phyloP scores from a whole-genome alignment of 2,329 filamentous ascomycete genomes.

The Botrytis medusae region DNA sequence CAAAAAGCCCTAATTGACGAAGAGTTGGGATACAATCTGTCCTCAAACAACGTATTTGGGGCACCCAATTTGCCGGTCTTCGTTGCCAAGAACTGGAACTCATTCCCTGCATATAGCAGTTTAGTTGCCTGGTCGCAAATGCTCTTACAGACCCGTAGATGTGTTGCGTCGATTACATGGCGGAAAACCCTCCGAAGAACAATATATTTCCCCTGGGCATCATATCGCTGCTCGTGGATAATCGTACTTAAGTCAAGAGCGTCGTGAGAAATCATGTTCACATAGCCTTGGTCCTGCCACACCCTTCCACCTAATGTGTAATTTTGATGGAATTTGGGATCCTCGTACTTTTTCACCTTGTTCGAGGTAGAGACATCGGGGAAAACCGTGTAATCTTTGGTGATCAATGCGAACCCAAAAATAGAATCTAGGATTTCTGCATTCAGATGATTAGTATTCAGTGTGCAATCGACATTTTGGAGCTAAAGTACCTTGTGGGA shows the following conservation, averaged over 20 bases:
- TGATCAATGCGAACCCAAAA: not conserved
- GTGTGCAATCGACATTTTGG: no score
- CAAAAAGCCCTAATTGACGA: not conserved
- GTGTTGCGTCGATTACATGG: not conserved
- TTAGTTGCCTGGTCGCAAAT: not conserved
- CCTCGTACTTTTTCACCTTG: not conserved
- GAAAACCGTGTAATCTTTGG: not conserved
- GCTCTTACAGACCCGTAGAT: not conserved
- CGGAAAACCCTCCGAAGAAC: not conserved
- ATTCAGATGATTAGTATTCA: not conserved
- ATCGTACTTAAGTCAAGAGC: not conserved
- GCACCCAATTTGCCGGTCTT: not conserved
- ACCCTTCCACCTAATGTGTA: not conserved
- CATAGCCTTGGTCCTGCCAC: no score
- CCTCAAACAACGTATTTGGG: not conserved
- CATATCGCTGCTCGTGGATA: not conserved
- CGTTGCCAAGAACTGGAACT: not conserved
- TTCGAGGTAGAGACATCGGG: not conserved
- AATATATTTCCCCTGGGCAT: not conserved
- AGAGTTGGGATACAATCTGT: not conserved
- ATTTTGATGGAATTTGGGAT: not conserved
- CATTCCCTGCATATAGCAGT: not conserved
- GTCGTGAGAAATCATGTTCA: no score
- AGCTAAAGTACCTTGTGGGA: not conserved
- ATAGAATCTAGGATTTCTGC: slow-evolving; percentile 1